Evolutionary conservation across 257 asterid genomes (phyloP), one percentile per base, ranked within the genome.

Genomic region (Gentiana dahurica): DNA sequence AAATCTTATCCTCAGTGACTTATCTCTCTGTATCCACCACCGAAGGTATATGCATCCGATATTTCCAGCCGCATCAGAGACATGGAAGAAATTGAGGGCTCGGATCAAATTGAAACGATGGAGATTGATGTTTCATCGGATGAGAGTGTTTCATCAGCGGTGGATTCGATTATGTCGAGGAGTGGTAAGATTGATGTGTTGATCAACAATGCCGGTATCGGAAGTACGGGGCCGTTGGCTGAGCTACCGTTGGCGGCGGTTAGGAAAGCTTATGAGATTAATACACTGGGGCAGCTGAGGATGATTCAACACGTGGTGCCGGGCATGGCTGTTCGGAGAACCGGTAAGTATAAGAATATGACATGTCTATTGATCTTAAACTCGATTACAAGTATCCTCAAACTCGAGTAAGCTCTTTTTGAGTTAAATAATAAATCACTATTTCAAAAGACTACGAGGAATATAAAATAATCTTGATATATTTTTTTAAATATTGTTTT

Each of bases 171-270:
- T 37, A 71, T 89, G 4, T 77, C 87, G 7, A 70, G 54, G 3
- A 49, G 65, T 12, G 87, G 92, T 8, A 65, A 55, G 49, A 77
- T 83, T 43, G 87, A 89, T 48, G 34, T 86, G 34, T 24, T 86
- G 74, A 68, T 89, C 65, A 86, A 86, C 71, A 89, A 86, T 11
- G 95, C 97, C 2, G 95, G 97, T 1, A 60, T 89, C 1, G 82
- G n/a, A 3, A 73, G 89, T 73, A 59, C 70, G 0, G 94, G n/a
- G 0, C 94, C 95, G 0, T 56, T 89, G 9, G n/a, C 83, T 0
- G 94, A 89, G 65, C 71, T 86, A 3, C 86, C 94, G 0, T 8
- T 86, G 4, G 83, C 71, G 3, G 73, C 5, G 3, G 62, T 89
- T 7, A 57, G 51, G 54, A 76, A 62, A 45, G 74, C 94, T 1